A percentile compares a stretch with the other conserved stretches of the same genome.
Evolutionary conservation across 495 filamentous ascomycete species (phyloP).

Genomic region (Penicillium tannophilum): DNA sequence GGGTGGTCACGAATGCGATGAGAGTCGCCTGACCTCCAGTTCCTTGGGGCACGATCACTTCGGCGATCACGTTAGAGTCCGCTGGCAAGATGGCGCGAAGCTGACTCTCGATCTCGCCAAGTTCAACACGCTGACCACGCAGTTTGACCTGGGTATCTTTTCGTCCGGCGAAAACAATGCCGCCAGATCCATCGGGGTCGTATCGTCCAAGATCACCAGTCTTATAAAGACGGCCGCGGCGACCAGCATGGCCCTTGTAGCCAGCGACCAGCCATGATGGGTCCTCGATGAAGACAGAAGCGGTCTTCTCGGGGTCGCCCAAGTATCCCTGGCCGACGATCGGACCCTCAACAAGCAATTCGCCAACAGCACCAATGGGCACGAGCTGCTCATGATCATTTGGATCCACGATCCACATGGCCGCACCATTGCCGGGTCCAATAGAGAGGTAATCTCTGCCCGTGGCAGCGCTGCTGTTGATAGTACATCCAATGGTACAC

Average conservation of each 20-base stretch:
- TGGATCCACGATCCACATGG: conserved; percentile 52
- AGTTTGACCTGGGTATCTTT: conserved; percentile 67
- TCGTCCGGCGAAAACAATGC: conserved; percentile 60
- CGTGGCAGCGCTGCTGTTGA: conserved; percentile 45
- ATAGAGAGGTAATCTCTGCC: conserved; percentile 42
- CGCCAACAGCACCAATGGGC: conserved; percentile 55
- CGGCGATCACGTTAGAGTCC: conserved; percentile 37
- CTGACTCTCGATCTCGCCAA: conserved; percentile 55
- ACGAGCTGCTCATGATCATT: conserved; percentile 45
- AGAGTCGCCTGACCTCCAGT: conserved; percentile 34
- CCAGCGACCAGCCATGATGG: conserved; percentile 51
- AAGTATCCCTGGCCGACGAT: conserved; percentile 56
- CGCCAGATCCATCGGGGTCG: conserved; percentile 50
- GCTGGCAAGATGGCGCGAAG: conserved; percentile 34
- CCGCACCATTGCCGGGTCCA: conserved; percentile 40
- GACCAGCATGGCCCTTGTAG: conserved; percentile 36
- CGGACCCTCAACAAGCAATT: conserved; percentile 57
- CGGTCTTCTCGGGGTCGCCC: conserved; percentile 49
- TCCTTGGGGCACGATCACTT: conserved; percentile 40
- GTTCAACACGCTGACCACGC: conserved; percentile 63
- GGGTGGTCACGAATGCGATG: conserved; percentile 41
- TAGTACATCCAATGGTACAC: conserved; percentile 49
- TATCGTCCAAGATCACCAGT: conserved; percentile 58
- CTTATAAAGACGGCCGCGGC: conserved; percentile 45
- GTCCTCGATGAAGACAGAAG: conserved; percentile 47